Conservation (phyloP, 306 rosid species). For the Pterocarpus santalinus region DNA sequence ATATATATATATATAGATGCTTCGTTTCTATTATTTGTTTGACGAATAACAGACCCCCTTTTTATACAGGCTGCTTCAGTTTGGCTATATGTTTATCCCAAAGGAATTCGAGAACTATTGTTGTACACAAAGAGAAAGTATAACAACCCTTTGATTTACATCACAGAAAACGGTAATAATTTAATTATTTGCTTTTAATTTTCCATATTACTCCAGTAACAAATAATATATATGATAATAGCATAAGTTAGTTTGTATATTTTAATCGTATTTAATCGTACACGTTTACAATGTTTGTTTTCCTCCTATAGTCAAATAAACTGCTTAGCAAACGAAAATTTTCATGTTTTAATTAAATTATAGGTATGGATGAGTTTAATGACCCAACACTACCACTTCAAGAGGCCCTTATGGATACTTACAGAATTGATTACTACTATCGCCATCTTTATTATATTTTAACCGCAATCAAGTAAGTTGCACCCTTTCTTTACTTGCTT, state of each 20-base stretch:
- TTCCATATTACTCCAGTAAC: background rate
- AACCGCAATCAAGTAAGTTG: constrained; percentile 60
- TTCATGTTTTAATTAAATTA: background rate
- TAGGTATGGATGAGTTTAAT: constrained; percentile 65
- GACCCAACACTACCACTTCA: constrained; percentile 56
- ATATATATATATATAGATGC: background rate
- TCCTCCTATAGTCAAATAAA: background rate
- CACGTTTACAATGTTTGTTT: background rate
- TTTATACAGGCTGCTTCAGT: constrained; percentile 61
- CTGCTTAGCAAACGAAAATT: background rate
- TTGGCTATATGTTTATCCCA: constrained; percentile 66
- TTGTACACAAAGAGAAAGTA: constrained; percentile 59
- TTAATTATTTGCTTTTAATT: background rate
- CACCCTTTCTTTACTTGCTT: constrained; percentile 13
- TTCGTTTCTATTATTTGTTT: constrained; percentile 9
- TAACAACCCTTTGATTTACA: constrained; percentile 65
- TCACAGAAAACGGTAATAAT: constrained; percentile 71
- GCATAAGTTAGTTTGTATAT: background rate
- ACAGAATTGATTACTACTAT: constrained; percentile 62
- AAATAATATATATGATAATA: constrained; percentile 11
- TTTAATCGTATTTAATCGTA: background rate
- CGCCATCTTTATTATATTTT: constrained; percentile 66
- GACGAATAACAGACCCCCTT: background rate
- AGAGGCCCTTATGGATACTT: constrained; percentile 58
- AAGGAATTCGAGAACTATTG: constrained; percentile 59